These are phyloP conservation scores for Coleophoma cylindrospora DNA, from an alignment of 2,329 filamentous ascomycete genomes.

Conservation along the genomic window DNA sequence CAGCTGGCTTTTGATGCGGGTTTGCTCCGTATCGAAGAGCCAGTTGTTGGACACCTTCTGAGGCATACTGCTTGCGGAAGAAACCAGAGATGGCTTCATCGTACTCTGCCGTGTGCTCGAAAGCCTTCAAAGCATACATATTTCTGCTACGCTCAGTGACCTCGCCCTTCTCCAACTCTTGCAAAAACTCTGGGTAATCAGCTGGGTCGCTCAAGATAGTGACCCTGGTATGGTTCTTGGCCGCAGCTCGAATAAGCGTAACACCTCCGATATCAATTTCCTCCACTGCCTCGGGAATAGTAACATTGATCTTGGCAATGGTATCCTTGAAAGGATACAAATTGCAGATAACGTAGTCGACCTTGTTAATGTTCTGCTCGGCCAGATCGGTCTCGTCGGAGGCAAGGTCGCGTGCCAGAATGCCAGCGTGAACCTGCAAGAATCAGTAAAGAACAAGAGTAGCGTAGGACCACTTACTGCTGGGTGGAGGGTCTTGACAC, in stretches of 20 bases:
- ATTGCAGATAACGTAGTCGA: conserved; percentile 97
- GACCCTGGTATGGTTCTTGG: conserved; percentile 95
- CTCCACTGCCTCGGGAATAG: conserved; percentile 92
- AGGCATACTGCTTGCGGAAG: conserved; percentile 95
- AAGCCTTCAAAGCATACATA: conserved; percentile 91
- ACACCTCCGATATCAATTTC: conserved; percentile 99
- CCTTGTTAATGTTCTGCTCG: conserved; percentile 90
- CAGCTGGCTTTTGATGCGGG: conserved; percentile 95
- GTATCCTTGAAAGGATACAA: conserved; percentile 99
- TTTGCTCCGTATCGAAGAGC: conserved; percentile 92
- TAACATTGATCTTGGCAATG: conserved; percentile 93
- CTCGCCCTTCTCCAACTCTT: conserved; percentile 82
- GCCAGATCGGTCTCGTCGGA: conserved; percentile 96
- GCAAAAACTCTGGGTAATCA: conserved; percentile 92
- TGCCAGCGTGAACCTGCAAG: conserved; percentile 52
- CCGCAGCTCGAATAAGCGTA: conserved; percentile 90
- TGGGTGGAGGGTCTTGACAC: conserved; percentile 94
- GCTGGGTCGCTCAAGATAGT: conserved; percentile 92
- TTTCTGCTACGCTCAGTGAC: conserved; percentile 83
- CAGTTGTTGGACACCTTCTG: conserved; percentile 76
- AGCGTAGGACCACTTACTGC: conserved; percentile 57
- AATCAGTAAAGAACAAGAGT: neutral
- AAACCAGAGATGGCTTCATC: conserved; percentile 92
- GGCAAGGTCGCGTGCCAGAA: conserved; percentile 88
- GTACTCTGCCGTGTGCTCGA: conserved; percentile 97